Evolutionary conservation across 2,329 filamentous ascomycete genomes (phyloP).

Genomic region (Claviceps maximensis): DNA sequence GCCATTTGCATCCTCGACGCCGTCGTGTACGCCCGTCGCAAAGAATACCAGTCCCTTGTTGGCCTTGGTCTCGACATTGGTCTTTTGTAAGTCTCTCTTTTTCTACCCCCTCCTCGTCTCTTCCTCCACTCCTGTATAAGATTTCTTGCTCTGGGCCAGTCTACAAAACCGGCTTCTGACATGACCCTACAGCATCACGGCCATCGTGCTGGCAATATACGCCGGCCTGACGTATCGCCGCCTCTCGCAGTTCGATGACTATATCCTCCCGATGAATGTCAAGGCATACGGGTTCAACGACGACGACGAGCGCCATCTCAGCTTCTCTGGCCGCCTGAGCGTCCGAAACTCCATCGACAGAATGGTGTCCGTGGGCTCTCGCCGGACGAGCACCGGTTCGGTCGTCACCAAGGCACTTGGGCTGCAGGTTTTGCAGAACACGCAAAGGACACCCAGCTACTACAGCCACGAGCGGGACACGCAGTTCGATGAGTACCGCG

Average conservation of each 20-base stretch:
- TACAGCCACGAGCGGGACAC: constrained; percentile 35
- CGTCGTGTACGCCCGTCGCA: constrained; percentile 27
- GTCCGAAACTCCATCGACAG: no score
- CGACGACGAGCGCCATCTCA: constrained; percentile 13
- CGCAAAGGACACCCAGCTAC: constrained; percentile 14
- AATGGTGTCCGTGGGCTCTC: no score
- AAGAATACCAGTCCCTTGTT: constrained; percentile 33
- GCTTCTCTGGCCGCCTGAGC: constrained; percentile 11
- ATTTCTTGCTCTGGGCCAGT: background rate
- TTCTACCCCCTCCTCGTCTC: background rate
- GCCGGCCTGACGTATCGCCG: constrained; percentile 26
- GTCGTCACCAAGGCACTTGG: constrained; percentile 9
- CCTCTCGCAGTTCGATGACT: constrained; percentile 35
- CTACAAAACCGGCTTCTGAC: background rate
- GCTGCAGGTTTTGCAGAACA: constrained; percentile 7
- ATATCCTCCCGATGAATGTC: constrained; percentile 34
- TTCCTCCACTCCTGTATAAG: background rate
- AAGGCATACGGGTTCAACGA: constrained; percentile 34
- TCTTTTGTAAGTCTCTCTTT: constrained; percentile 29
- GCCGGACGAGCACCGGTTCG: constrained; percentile 9
- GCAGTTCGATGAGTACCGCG: constrained; percentile 32
- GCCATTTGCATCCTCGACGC: constrained; percentile 38
- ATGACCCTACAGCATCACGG: constrained; percentile 24
- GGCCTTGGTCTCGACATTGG: constrained; percentile 32
- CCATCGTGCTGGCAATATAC: constrained; percentile 15